These are phyloP conservation scores for Phytophthora hibernalis DNA, from an alignment of 352 stramenopile genomes.

Conservation along the genomic window DNA sequence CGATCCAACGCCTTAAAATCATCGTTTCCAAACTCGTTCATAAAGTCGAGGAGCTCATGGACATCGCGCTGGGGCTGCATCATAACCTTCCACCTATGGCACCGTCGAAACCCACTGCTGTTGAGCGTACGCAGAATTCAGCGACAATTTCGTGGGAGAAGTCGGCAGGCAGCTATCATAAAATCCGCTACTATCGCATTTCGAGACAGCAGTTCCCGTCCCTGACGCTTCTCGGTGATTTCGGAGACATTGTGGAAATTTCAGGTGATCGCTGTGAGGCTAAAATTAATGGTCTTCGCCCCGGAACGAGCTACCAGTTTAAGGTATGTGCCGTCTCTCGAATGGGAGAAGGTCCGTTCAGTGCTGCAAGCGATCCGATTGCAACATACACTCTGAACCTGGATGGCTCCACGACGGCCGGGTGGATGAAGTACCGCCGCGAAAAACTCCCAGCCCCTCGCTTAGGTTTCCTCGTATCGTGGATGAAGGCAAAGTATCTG, in stretches of 20 bases:
- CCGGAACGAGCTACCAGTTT: conserved; percentile 86
- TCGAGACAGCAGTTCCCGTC: conserved; percentile 83
- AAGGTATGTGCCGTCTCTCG: conserved; percentile 85
- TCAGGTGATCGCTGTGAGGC: conserved; percentile 57
- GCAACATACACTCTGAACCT: conserved; percentile 79
- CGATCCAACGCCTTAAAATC: conserved; percentile 84
- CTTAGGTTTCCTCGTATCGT: conserved; percentile 59
- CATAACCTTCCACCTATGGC: conserved; percentile 87
- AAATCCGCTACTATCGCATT: conserved; percentile 87
- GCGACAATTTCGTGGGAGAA: conserved; percentile 78
- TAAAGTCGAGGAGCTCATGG: conserved; percentile 91
- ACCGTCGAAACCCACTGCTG: conserved; percentile 55
- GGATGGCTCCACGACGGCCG: conserved; percentile 74
- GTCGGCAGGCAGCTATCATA: conserved; percentile 68
- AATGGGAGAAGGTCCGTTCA: conserved; percentile 89
- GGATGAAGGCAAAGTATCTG: conserved; percentile 79
- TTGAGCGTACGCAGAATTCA: conserved; percentile 79
- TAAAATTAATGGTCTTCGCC: conserved; percentile 80
- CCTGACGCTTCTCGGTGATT: conserved; percentile 83
- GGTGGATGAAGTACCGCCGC: conserved; percentile 89
- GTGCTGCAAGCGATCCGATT: conserved; percentile 70
- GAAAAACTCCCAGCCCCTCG: conserved; percentile 62
- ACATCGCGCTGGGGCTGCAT: conserved; percentile 86
- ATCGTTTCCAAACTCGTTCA: conserved; percentile 90
- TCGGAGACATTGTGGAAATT: conserved; percentile 81